Evolutionary conservation across 2,329 filamentous ascomycete species (phyloP), one percentile per base, ranked within the genome.

Genomic region (Trichophyton simii): DNA sequence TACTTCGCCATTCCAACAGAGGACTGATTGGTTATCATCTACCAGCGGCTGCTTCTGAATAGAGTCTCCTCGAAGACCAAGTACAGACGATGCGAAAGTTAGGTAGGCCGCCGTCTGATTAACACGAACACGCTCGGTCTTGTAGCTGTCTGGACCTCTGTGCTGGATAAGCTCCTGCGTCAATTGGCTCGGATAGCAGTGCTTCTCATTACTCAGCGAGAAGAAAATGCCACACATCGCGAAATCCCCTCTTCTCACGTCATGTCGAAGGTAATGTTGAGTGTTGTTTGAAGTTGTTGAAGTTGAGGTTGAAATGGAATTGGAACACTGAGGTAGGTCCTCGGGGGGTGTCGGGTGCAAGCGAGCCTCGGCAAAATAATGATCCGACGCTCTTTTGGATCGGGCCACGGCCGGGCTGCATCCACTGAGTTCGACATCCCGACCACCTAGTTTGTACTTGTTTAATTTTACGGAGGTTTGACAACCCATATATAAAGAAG

Each of bases 1-100:
- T 0, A 91, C 92, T 72, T 99, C 94, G 50, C 94, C 94, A 70
- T 99, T 99, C 94, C 94, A 99, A 79, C 92, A 96, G 1, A 99
- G 79, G 0, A 89, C 78, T 0, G 87, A 89, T 3, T 80, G 79
- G 0, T 80, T 80, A 2, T 70, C 42, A 65, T 87, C 82, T 48
- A 81, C 72, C 3, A 95, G 81, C 1, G 94, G 94, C 72, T 97
- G 94, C 38, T 76, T 71, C 5, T 86, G 83, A 58, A 94, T 71
- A 64, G 83, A 78, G 58, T 84, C 81, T 28, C 92, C 92, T 67
- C 94, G 84, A n/a, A 99, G 78, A 3, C 91, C 86, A n/a, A 97
- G 82, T 0, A 99, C 92, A 0, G 91, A 95, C 5, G 92, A 94
- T 11, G 84, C 82, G 69, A 95, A 87, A 15, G 78, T 80, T 60